These are phyloP conservation scores for Microsporum ferrugineum DNA, from an alignment of 2,329 filamentous ascomycete genomes.

Conservation along the genomic window DNA sequence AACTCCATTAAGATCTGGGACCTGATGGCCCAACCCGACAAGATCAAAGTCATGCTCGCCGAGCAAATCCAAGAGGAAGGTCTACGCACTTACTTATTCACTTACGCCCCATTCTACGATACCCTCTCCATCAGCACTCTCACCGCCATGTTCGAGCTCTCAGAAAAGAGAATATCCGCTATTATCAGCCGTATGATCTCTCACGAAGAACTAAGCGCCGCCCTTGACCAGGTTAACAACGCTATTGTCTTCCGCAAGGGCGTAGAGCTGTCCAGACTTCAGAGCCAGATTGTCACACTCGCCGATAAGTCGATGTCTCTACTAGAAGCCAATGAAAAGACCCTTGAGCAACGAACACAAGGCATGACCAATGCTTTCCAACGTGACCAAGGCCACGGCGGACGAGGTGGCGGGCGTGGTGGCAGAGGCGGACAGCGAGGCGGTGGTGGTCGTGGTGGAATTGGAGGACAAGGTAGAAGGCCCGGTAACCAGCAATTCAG, in stretches of 20 bases:
- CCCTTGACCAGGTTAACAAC: constrained; percentile 92
- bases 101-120: constrained; percentile 98
- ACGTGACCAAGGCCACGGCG: constrained; percentile 68
- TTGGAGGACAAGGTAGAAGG: constrained; percentile 33
- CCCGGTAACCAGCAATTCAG: constrained; percentile 41
- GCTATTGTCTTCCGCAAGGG: constrained; percentile 99
- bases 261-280: constrained; percentile 89
- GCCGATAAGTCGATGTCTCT: constrained; percentile 93
- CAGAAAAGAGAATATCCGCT: constrained; percentile 80
- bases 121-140: constrained; percentile 79
- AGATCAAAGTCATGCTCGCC: constrained; percentile 94
- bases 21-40: constrained; percentile 79
- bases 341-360: constrained; percentile 91
- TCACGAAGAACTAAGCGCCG: constrained; percentile 92
- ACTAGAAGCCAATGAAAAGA: constrained; percentile 95
- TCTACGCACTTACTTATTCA: constrained; percentile 95
- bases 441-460: constrained; percentile 29
- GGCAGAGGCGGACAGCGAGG: constrained; percentile 42
- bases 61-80: constrained; percentile 99
- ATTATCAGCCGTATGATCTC: constrained; percentile 99
- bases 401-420: constrained; percentile 52
- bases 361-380: constrained; percentile 93
- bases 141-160: constrained; percentile 88
- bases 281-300: constrained; percentile 85
- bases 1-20: constrained; percentile 99